Evolutionary conservation across 306 rosid genomes (phyloP), one percentile per base, ranked within the genome.

Genomic region (Mimosa bimucronata): DNA sequence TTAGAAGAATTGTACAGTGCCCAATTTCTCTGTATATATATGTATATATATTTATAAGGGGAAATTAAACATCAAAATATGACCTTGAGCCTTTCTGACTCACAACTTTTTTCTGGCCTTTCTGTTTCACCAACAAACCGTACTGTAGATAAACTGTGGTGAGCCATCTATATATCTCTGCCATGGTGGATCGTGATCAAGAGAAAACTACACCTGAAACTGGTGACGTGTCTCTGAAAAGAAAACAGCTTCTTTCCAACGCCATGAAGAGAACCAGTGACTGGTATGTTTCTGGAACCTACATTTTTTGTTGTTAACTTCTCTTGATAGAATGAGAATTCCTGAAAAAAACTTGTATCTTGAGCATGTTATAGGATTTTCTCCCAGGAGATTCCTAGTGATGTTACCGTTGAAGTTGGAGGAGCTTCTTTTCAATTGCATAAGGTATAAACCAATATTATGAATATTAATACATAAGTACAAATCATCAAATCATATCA

Each of bases 311-410:
- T 57, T 55, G 55, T 62, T 61, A 64, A 25, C 13, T 57, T 53
- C 41, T 46, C 29, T 64, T 41, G 19, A 80, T 34, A 61, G 18
- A 58, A 77, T 11, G 65, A 66, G 30, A 76, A 83, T 65, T 41
- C 57, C 28, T 81, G 55, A 41, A 26, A 30, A 41, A 28, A 31
- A 26, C 48, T 6, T 55, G 0, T 38, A 21, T 40, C 77, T 77
- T 82, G 71, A 75, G 77, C 66, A 84, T 81, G 44, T 78, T 62
- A 6, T 84, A 95, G 98, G 98, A 90, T 88, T 87, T 91, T 87
- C 50, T 91, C 98, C 53, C 94, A 93, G 79, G 98, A 93, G 84
- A 88, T 95, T 86, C 98, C 96, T 4, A 91, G 96, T 44, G 98
- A 95, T 84, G 75, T 95, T 73, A 83, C 88, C 7, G 78, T 95